Conservation (phyloP, 73 alveolate genomes). For the Symbiodinium pilosum region DNA sequence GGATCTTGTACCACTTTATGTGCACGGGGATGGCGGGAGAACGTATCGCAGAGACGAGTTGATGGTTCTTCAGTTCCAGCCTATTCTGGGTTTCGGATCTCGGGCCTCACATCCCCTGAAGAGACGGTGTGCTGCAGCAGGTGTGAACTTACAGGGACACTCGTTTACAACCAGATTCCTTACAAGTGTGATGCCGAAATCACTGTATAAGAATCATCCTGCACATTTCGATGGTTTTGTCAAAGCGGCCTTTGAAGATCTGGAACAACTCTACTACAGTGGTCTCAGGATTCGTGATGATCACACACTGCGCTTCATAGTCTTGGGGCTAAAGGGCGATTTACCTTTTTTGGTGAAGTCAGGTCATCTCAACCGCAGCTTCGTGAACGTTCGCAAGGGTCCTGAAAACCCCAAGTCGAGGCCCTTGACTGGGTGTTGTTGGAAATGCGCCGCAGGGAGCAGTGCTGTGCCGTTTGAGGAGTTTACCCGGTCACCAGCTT, state of each 20-base stretch:
- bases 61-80: constrained; percentile 2
- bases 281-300: not conserved
- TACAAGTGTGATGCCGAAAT: not conserved
- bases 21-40: constrained; percentile 26
- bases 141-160: not conserved
- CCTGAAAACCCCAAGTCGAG: not conserved
- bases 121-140: not conserved
- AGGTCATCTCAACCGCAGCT: not conserved
- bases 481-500: not conserved
- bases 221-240: not conserved
- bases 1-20: not conserved
- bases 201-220: not conserved
- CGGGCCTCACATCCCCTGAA: not conserved
- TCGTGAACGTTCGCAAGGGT: not conserved
- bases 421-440: constrained; percentile 8
- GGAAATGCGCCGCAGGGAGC: not conserved
- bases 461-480: not conserved
- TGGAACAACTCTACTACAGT: not conserved
- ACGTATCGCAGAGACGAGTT: not conserved
- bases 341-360: not conserved
- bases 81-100: constrained; percentile 2
- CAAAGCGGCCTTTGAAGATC: not conserved
- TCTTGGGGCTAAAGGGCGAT: not conserved
- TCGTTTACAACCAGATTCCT: not conserved
- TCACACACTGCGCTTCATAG: not conserved